phyloP scores from a whole-genome alignment of 2,329 filamentous ascomycete genomes.

The Penicillium sp. region DNA sequence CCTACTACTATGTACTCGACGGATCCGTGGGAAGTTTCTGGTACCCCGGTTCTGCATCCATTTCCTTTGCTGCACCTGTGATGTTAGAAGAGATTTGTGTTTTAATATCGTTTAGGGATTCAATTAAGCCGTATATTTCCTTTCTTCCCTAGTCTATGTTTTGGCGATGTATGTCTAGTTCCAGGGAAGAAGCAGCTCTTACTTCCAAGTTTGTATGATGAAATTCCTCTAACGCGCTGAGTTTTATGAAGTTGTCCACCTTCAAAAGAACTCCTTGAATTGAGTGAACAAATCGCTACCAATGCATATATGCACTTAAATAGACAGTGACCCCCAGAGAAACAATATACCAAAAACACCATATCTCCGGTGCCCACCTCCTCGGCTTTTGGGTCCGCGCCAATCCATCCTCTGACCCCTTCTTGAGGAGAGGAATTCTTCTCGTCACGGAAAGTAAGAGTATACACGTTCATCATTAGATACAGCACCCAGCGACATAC shows the following conservation, averaged over 20 bases:
- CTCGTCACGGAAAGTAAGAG: conserved; percentile 1
- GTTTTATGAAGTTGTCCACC: not conserved
- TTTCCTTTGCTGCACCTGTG: conserved; percentile 32
- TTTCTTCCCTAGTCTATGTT: conserved; percentile 12
- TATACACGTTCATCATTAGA: conserved; percentile 18
- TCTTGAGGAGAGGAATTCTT: not conserved
- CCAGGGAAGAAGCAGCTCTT: not conserved
- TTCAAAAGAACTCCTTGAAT: conserved; percentile 23
- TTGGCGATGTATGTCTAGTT: not conserved
- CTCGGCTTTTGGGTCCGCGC: conserved; percentile 17
- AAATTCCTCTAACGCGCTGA: no score
- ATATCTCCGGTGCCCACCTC: conserved; percentile 19
- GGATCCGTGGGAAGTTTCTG: conserved; percentile 28
- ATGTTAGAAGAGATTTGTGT: conserved; percentile 31
- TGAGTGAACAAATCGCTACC: conserved; percentile 33
- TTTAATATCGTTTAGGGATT: conserved; percentile 29
- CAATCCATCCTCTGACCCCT: not conserved
- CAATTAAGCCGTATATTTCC: conserved; percentile 24
- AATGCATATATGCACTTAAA: conserved; percentile 32
- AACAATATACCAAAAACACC: conserved; percentile 28
- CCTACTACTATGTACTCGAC: conserved; percentile 40
- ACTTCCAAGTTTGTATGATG: no score
- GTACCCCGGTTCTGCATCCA: conserved; percentile 16
- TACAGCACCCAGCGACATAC: not conserved
- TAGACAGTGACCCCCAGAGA: conserved; percentile 14